These are phyloP conservation scores for Amyloporia xantha DNA, from an alignment of 768 basidiomycete species.

Conservation along the genomic window DNA sequence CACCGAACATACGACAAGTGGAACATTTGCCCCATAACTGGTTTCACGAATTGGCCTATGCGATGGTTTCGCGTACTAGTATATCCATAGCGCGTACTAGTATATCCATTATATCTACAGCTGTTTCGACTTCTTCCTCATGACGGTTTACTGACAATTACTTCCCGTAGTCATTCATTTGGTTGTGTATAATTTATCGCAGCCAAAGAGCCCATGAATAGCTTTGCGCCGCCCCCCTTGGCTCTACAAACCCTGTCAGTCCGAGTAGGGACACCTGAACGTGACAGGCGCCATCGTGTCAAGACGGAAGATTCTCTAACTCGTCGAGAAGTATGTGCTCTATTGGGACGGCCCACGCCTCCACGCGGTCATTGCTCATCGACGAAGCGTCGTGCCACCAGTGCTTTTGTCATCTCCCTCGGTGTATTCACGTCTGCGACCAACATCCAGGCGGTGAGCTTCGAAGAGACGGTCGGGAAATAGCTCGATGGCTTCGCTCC, in stretches of 20 bases:
- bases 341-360: conserved; percentile 98
- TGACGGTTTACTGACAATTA: neutral
- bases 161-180: conserved; percentile 75
- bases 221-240: conserved; percentile 93
- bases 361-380: conserved; percentile 92
- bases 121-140: neutral
- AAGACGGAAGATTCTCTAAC: conserved; percentile 87
- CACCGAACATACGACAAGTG: conserved; percentile 91
- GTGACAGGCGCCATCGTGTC: conserved; percentile 94
- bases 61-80: conserved; percentile 98
- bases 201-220: conserved; percentile 98
- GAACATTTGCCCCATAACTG: conserved; percentile 98
- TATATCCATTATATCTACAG: conserved; percentile 80
- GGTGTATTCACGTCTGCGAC: conserved; percentile 84
- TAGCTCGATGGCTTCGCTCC: conserved; percentile 87
- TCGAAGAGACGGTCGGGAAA: conserved; percentile 83
- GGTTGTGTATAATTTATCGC: conserved; percentile 95
- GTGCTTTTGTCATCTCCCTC: conserved; percentile 91
- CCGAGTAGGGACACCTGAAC: conserved; percentile 91
- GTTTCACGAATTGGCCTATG: conserved; percentile 97
- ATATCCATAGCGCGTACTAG: no score
- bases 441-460: conserved; percentile 82
- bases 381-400: conserved; percentile 94
- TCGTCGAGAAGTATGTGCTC: conserved; percentile 79
- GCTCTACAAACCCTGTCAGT: conserved; percentile 95